These are phyloP conservation scores for Vaccinium vitisidaea DNA, from an alignment of 148 eudicot species.

Conservation along the genomic window DNA sequence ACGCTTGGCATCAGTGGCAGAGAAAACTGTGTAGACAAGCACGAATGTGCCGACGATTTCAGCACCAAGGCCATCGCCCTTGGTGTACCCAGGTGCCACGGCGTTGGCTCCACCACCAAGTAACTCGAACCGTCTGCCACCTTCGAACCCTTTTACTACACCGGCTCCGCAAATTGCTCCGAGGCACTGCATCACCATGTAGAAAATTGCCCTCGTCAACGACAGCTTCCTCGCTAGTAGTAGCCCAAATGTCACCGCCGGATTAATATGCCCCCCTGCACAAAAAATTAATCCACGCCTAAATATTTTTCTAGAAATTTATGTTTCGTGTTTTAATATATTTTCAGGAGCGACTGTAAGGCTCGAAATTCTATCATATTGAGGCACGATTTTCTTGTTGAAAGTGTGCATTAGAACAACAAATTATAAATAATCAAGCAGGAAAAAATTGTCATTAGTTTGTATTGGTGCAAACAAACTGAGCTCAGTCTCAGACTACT, in stretches of 20 bases:
- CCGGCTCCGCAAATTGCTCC: constrained; percentile 25
- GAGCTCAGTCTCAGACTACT: no score
- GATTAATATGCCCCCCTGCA: constrained; percentile 20
- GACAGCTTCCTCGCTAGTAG: constrained; percentile 27
- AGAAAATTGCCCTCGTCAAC: constrained; percentile 24
- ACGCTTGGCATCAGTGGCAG: constrained; percentile 31
- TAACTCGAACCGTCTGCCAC: background rate
- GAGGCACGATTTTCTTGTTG: background rate
- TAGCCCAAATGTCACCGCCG: constrained; percentile 25
- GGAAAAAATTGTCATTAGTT: background rate
- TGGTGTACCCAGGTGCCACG: constrained; percentile 20
- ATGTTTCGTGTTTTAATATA: no score
- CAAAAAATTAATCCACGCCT: background rate
- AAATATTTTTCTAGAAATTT: no score
- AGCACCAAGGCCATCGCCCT: constrained; percentile 24
- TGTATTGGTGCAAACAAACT: background rate
- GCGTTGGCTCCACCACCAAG: constrained; percentile 25
- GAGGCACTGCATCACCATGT: constrained; percentile 28
- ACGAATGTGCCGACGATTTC: constrained; percentile 24
- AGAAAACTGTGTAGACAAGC: constrained; percentile 25
- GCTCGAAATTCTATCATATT: background rate
- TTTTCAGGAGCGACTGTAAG: no score
- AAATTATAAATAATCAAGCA: background rate
- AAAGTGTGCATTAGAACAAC: background rate
- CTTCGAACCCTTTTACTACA: constrained; percentile 22